Percentiles rank a stretch among this genome's conserved stretches.
Evolutionary conservation across 306 rosid genomes (phyloP).

Genomic region (Cucumis hystrix): DNA sequence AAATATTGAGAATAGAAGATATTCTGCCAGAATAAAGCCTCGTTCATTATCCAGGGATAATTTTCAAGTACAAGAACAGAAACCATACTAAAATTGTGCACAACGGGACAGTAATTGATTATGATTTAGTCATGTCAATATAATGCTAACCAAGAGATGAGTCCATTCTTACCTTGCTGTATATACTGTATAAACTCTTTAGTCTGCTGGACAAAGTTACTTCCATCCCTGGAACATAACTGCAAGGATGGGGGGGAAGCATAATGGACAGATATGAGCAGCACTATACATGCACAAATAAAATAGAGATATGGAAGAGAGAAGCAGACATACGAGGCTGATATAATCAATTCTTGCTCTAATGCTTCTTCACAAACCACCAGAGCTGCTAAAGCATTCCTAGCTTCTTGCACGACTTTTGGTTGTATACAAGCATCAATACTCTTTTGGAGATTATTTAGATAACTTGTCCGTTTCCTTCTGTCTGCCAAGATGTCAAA

Average conservation of each 20-base stretch:
- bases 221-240: constrained; percentile 98
- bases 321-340: constrained; percentile 69
- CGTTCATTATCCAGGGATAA: background rate
- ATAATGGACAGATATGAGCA: constrained; percentile 6
- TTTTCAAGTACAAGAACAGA: background rate
- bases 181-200: constrained; percentile 86
- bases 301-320: constrained; percentile 12
- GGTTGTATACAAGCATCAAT: constrained; percentile 35
- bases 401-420: constrained; percentile 77
- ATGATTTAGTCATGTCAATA: background rate
- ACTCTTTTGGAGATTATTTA: constrained; percentile 35
- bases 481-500: constrained; percentile 78
- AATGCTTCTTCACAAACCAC: constrained; percentile 86
- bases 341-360: constrained; percentile 73
- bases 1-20: background rate
- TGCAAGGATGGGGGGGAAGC: constrained; percentile 24
- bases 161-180: constrained; percentile 59
- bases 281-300: background rate
- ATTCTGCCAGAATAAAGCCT: background rate
- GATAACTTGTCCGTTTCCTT: constrained; percentile 54
- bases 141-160: background rate
- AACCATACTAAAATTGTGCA: background rate
- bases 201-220: constrained; percentile 82
- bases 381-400: constrained; percentile 76
- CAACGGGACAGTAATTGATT: background rate